These are phyloP conservation scores for Senna tora DNA, from an alignment of 306 rosid genomes.

Conservation along the genomic window DNA sequence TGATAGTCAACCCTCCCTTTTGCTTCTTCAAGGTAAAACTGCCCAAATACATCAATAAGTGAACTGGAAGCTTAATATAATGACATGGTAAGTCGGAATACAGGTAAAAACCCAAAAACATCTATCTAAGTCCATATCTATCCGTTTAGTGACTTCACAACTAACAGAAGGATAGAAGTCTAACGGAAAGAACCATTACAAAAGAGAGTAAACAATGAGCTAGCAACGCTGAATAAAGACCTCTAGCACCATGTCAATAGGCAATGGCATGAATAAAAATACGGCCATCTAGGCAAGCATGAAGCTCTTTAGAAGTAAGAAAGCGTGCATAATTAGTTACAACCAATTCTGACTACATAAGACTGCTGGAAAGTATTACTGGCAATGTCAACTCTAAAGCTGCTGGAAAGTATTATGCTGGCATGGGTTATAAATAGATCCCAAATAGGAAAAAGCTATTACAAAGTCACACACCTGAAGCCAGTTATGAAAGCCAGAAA, in stretches of 20 bases:
- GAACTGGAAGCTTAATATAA: neutral
- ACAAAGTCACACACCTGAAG: conserved; percentile 67
- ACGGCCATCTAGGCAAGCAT: neutral
- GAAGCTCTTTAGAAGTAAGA: neutral
- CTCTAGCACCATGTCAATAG: neutral
- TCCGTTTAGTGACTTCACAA: conserved; percentile 22
- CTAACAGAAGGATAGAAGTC: neutral
- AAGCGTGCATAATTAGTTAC: neutral
- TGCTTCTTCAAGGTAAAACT: conserved; percentile 93
- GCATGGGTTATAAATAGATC: conserved; percentile 15
- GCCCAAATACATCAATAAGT: conserved; percentile 38
- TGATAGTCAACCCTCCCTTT: conserved; percentile 90
- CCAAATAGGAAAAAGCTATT: neutral
- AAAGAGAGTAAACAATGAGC: neutral
- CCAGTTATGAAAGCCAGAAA: conserved; percentile 98
- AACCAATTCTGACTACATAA: conserved; percentile 3
- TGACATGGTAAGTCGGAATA: neutral
- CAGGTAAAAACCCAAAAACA: conserved; percentile 26
- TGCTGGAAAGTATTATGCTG: too few relatives aligned
- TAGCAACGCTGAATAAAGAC: neutral
- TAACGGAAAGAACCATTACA: conserved; percentile 9
- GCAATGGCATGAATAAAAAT: neutral
- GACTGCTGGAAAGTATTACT: conserved; percentile 16
- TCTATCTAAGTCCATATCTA: neutral
- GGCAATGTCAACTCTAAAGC: conserved; percentile 29